These are phyloP conservation scores for Catunica adiposa DNA, from an alignment of 2,329 filamentous ascomycete species.

Conservation along the genomic window DNA sequence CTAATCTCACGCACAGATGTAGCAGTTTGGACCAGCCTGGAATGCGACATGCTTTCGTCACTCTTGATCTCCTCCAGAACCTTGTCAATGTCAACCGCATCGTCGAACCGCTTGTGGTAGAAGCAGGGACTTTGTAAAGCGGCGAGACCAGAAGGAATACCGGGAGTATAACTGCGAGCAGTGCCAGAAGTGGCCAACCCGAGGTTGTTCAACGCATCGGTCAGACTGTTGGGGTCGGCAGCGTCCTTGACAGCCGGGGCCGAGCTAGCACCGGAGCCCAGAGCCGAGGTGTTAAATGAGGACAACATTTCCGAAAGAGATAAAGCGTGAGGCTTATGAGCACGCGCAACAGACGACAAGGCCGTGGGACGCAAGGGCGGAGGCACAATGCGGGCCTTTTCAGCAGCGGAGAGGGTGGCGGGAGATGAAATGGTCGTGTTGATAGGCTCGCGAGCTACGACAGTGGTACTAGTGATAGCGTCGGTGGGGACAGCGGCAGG, in stretches of 20 bases:
- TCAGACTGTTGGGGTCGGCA: constrained; percentile 33
- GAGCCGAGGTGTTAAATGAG: constrained; percentile 19
- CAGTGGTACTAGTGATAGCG: background rate
- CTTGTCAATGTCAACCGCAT: constrained; percentile 85
- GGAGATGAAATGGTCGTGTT: constrained; percentile 13
- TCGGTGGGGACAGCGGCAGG: constrained; percentile 6
- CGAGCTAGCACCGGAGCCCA: constrained; percentile 23
- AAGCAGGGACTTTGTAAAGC: constrained; percentile 85
- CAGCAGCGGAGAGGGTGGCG: constrained; percentile 18
- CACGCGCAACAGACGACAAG: constrained; percentile 48
- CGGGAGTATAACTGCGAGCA: constrained; percentile 19
- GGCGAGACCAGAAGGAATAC: constrained; percentile 33
- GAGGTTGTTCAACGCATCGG: constrained; percentile 40
- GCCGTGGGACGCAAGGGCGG: constrained; percentile 54
- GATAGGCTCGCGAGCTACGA: background rate
- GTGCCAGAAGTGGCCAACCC: constrained; percentile 24
- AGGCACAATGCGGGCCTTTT: constrained; percentile 10
- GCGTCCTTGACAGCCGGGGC: constrained; percentile 20
- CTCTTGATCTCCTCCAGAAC: constrained; percentile 87
- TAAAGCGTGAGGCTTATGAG: constrained; percentile 44
- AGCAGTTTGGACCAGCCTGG: constrained; percentile 83
- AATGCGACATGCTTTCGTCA: constrained; percentile 83
- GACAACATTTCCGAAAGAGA: constrained; percentile 45
- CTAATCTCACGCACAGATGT: constrained; percentile 90
- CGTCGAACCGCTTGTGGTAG: constrained; percentile 93